Evolutionary conservation across 305 asterid species (phyloP).

Genomic region (Fraxinus nigra): DNA sequence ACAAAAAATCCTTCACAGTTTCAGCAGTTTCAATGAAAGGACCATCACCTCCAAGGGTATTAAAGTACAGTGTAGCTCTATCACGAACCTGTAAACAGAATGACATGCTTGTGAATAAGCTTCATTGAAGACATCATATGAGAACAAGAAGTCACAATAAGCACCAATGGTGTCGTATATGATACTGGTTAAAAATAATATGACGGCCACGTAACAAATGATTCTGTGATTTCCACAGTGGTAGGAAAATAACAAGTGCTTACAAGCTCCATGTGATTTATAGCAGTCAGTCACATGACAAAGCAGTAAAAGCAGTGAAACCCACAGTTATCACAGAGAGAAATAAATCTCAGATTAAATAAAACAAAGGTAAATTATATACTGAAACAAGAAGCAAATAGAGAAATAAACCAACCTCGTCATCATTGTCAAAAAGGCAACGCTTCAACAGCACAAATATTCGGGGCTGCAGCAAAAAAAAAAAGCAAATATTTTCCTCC

Average conservation of each 20-base stretch:
- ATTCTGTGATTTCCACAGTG: neutral
- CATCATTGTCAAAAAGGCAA: constrained; percentile 90
- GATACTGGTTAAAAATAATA: neutral
- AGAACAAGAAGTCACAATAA: neutral
- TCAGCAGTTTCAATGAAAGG: constrained; percentile 77
- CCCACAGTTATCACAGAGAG: neutral
- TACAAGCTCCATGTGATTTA: neutral
- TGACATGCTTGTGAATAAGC: constrained; percentile 6
- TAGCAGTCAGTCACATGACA: neutral
- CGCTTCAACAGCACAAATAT: constrained; percentile 82
- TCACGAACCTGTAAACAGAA: constrained; percentile 72
- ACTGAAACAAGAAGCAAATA: neutral
- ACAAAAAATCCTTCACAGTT: constrained; percentile 75
- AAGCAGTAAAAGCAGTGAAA: neutral
- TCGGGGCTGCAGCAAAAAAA: constrained; percentile 66
- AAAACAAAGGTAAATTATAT: neutral
- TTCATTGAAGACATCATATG: constrained; percentile 15
- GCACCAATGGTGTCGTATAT: neutral
- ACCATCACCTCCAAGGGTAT: constrained; percentile 89
- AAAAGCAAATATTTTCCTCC: neutral
- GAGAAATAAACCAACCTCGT: constrained; percentile 60
- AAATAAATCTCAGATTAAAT: neutral
- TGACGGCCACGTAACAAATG: constrained; percentile 4
- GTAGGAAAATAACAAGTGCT: neutral
- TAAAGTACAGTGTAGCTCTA: constrained; percentile 88